Base-by-base conservation (phyloP, 2,329 filamentous ascomycete genomes). In the Didymella segeticola region DNA sequence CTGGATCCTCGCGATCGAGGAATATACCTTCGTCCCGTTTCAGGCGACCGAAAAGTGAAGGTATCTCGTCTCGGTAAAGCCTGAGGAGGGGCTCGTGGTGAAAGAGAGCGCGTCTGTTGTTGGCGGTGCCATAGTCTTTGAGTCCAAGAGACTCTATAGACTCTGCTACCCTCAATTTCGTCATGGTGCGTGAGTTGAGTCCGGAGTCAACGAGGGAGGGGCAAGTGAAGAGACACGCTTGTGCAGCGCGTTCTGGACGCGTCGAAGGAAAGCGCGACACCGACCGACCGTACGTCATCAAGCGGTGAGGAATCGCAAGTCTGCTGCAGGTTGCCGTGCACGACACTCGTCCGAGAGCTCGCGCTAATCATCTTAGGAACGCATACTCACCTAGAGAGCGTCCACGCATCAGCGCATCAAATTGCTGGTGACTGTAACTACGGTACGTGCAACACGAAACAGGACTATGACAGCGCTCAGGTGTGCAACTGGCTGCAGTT, bases 21-120 rank as follows among this genome's bases (percentile, higher is more conserved):
- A 37, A 19, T 1, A 29, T 30, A 10, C 29, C 52, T 25, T 56
- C 39, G 30, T 64, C 43, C 19, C 48, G 49, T 2, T 54, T n/a
- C 7, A 57, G 41, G 10, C 20, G 45, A 23, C 48, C 49, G 22
- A 62, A 59, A 4, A 63, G 50, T 7, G 37, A 22, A 14, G 47
- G 30, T 20, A 60, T 25, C 19, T 63, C 55, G 5, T 26, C 19
- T 33, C 46, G 57, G 43, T 56, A 56, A 4, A 63, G 41, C 22
- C 26, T 31, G 20, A 47, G 17, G 5, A 61, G 38, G 9, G 54
- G 41, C 15, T 57, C 38, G 20, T 56, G 43, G 14, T 43, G 30
- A n/a, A 34, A 49, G 30, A 49, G 17, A 7, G 37, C 23, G 14
- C 37, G 37, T 36, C 38, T 26, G 31, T 31, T 11, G 1, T 8